A percentile compares a stretch with the other conserved stretches of the same genome.
These are phyloP conservation scores for Vararia minispora DNA, from an alignment of 768 basidiomycete species.

Conservation along the genomic window DNA sequence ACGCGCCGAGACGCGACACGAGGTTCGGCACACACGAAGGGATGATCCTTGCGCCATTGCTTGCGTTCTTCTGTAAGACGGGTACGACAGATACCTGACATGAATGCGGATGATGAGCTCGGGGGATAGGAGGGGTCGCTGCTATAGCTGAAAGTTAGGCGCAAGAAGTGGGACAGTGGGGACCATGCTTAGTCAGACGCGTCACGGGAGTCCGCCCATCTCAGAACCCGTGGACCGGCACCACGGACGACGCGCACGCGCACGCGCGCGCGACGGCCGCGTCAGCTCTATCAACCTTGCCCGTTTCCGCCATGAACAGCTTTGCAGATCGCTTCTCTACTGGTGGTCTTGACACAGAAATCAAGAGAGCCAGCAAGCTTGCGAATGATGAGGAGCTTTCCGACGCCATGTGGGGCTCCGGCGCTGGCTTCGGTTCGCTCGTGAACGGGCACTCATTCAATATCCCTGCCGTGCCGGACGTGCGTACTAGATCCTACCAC, in stretches of 20 bases:
- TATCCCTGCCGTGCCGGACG: conserved; percentile 66
- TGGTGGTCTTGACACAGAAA: conserved; percentile 37
- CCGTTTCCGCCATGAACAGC: conserved; percentile 49
- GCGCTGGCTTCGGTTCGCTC: conserved; percentile 71
- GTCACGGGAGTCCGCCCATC: not conserved
- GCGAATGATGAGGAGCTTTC: conserved; percentile 55
- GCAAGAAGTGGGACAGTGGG: not conserved
- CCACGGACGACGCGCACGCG: conserved; percentile 8
- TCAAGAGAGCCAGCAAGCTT: conserved; percentile 35
- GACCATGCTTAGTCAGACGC: not conserved
- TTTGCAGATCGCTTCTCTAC: conserved; percentile 56
- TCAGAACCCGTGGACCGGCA: not conserved
- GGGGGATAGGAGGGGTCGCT: not conserved
- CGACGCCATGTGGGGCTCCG: conserved; percentile 72
- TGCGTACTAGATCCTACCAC: conserved; percentile 26
- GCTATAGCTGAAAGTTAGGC: not conserved
- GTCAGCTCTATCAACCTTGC: conserved; percentile 11
- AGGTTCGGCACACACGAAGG: conserved; percentile 59
- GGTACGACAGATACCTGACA: conserved; percentile 90
- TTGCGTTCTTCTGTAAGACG: conserved; percentile 95
- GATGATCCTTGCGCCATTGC: conserved; percentile 98
- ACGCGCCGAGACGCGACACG: conserved; percentile 1
- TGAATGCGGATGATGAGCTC: conserved; percentile 20
- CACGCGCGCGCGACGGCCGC: conserved; percentile 8
- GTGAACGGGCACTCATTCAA: conserved; percentile 63